Evolutionary conservation across 495 filamentous ascomycete species (phyloP).

Genomic region (Durotheca rogersii): DNA sequence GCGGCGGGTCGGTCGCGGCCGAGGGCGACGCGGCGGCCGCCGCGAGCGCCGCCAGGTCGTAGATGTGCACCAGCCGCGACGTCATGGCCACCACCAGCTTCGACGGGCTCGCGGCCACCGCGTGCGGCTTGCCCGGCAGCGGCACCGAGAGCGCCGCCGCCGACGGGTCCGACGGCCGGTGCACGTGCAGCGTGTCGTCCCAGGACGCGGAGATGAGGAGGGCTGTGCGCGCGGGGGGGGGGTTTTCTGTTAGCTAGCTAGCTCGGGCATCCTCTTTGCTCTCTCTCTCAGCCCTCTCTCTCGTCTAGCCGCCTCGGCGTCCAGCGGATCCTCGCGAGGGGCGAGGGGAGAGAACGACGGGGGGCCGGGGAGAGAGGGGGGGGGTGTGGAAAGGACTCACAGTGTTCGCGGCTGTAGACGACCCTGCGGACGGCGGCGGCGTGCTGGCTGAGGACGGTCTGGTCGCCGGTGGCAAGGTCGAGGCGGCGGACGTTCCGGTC

Average conservation of each 20-base stretch:
- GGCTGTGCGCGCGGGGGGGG: too few species aligned
- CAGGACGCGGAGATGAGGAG: constrained; percentile 87
- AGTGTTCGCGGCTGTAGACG: constrained; percentile 74
- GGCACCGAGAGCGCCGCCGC: constrained; percentile 56
- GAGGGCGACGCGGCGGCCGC: constrained; percentile 51
- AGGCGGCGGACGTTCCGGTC: constrained; percentile 85
- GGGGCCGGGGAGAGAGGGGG: too few species aligned
- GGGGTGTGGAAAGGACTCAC: too few species aligned
- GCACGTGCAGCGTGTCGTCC: constrained; percentile 87
- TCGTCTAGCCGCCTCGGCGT: too few species aligned
- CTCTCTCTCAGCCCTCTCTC: not conserved
- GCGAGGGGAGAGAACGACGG: too few species aligned
- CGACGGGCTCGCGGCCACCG: constrained; percentile 73
- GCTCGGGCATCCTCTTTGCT: constrained; percentile 1
- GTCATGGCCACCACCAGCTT: constrained; percentile 95
- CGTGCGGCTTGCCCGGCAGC: constrained; percentile 83
- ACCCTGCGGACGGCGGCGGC: constrained; percentile 75
- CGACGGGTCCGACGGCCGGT: constrained; percentile 55
- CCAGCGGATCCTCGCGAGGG: too few species aligned
- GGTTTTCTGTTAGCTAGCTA: too few species aligned
- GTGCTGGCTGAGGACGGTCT: constrained; percentile 77
- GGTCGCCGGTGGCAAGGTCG: constrained; percentile 67
- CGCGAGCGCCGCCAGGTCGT: constrained; percentile 73
- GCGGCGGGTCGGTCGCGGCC: constrained; percentile 43
- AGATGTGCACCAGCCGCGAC: constrained; percentile 86